Evolutionary conservation across 257 asterid genomes (phyloP), one percentile per base, ranked within the genome.

Genomic region (Gentiana macrophylla): DNA sequence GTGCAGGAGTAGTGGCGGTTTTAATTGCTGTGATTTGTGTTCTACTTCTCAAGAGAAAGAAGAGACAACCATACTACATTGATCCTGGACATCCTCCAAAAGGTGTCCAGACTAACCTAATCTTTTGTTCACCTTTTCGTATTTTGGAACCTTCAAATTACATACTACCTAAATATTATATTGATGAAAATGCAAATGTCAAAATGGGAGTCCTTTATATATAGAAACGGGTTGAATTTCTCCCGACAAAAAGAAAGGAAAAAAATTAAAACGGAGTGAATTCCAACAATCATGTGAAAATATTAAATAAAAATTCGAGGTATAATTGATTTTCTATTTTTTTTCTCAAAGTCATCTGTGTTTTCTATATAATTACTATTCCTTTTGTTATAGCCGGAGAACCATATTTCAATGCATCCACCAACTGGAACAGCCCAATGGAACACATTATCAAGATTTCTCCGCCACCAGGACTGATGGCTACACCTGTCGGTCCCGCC

Each of bases 391-490:
- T 50, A 62, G 64, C 68, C 34, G 57, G 55, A 47, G 72, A 74
- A 56, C 69, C 50, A 41, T 67, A 37, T 67, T 72, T 70, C 56
- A 61, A 70, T 35, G 64, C 56, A 33, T 24, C 63, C 5, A 37
- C 56, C 36, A 55, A 65, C n/a, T 60, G 66, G 70, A 59, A 63
- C 50, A 65, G 56, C 51, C 73, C 73, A 7, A 6, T 48, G 62
- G 76, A 72, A 12, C 76, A 77, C 32, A 48, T 69, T 32, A 57
- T 72, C 46, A 69, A 58, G 64, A 52, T 68, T 38, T 67, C 66
- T 5, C 57, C 68, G 35, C 63, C 77, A 50, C 72, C 67, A 35
- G 70, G 72, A 43, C 69, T 62, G 44, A 72, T 72, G 82, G 80
- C 71, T 36, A 56, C 79, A 6, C 73, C 84, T 0, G 47, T 12